These are phyloP conservation scores for Knoxia roxburghii DNA, from an alignment of 257 asterid species.

Conservation along the genomic window DNA sequence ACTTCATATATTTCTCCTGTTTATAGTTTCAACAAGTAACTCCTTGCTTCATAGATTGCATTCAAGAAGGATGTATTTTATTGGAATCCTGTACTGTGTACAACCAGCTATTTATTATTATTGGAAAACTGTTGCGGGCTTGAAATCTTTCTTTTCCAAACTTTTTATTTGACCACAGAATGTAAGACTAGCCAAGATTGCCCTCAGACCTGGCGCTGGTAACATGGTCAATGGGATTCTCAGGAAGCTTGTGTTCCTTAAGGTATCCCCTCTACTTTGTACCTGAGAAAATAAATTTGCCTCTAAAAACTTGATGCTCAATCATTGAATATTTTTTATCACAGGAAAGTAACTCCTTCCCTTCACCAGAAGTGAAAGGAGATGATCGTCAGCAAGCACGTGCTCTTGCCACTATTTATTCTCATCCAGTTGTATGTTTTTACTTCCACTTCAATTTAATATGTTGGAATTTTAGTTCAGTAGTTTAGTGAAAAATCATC, in stretches of 20 bases:
- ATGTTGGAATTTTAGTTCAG: neutral
- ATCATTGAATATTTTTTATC: conserved; percentile 22
- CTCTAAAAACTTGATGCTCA: conserved; percentile 16
- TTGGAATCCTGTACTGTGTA: neutral
- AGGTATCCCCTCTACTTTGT: conserved; percentile 40
- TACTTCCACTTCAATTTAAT: conserved; percentile 3
- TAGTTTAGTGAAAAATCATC: neutral
- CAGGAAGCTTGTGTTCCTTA: conserved; percentile 74
- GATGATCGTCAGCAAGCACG: conserved; percentile 91
- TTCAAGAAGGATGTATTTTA: neutral
- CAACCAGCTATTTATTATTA: neutral
- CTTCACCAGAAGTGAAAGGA: conserved; percentile 69
- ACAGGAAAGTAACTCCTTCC: conserved; percentile 70
- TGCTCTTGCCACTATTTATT: conserved; percentile 74
- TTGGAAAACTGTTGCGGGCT: neutral
- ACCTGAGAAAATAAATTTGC: conserved; percentile 6
- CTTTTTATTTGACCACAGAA: conserved; percentile 42
- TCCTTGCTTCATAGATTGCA: neutral
- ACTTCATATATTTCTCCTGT: conserved; percentile 6
- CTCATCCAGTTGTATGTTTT: conserved; percentile 86
- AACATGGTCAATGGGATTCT: conserved; percentile 85
- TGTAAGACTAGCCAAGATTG: conserved; percentile 86
- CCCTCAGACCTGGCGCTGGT: conserved; percentile 94
- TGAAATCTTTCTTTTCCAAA: conserved; percentile 2
- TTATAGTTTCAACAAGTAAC: conserved; percentile 2